phyloP scores from a whole-genome alignment of 331 rosid species.

The Malus hybrid region DNA sequence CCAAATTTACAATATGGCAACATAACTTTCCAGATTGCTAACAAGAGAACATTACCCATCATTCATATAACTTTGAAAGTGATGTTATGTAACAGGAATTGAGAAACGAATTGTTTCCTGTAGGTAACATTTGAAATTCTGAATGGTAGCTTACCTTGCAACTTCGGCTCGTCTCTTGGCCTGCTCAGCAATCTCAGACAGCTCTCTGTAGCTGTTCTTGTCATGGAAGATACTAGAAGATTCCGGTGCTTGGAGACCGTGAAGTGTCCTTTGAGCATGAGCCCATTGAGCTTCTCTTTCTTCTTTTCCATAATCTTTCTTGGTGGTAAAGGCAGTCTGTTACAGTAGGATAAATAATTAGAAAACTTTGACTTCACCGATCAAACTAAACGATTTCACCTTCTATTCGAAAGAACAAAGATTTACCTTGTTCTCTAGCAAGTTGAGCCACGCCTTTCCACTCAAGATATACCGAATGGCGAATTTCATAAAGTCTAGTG shows the following conservation, averaged over 20 bases:
- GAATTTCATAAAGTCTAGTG: conserved; percentile 79
- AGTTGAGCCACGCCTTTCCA: conserved; percentile 89
- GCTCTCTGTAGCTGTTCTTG: conserved; percentile 84
- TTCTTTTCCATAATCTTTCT: conserved; percentile 91
- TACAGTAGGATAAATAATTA: not conserved
- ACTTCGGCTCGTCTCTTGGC: conserved; percentile 97
- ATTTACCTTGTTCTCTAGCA: conserved; percentile 78
- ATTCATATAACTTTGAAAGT: not conserved
- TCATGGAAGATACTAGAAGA: conserved; percentile 45
- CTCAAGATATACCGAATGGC: conserved; percentile 87
- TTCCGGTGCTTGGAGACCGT: conserved; percentile 92
- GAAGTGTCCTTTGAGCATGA: conserved; percentile 86
- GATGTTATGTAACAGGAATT: not conserved
- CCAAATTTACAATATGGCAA: not conserved
- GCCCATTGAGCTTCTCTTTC: conserved; percentile 99
- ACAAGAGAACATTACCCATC: not conserved
- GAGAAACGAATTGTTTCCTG: not conserved
- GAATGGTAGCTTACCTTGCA: conserved; percentile 58
- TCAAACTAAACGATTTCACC: not conserved
- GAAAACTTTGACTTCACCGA: conserved; percentile 8
- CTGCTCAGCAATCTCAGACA: conserved; percentile 93
- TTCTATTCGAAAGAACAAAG: not conserved
- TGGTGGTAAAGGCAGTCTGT: conserved; percentile 97
- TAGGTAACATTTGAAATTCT: not conserved
- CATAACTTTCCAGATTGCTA: not conserved